Evolutionary conservation across 169 alveolate genomes (phyloP), one percentile per base, ranked within the genome.

Genomic region (Plasmodium gonderi): DNA sequence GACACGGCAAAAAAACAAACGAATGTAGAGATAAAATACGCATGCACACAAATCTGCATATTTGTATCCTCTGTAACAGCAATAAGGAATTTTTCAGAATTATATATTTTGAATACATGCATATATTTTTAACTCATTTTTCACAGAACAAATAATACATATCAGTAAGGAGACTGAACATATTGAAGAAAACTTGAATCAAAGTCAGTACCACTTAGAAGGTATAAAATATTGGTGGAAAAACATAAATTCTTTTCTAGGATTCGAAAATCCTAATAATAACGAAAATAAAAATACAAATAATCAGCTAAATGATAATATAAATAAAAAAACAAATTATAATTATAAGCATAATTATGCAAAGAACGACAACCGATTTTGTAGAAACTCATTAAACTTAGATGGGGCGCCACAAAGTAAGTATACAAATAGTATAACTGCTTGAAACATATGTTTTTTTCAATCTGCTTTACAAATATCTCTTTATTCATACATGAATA

Each of bases 141-240:
- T n/a, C 60, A 45, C 80, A 85, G 92, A 85, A 74, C 92, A 85
- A 75, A 85, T 85, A 85, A 85, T 67, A 85, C 92, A 85, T 42
- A 85, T 85, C 44, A 74, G 67, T 74, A 75, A 85, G 20, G 92
- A 85, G 68, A 75, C 92, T 29, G 92, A 85, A 36, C 20, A 54
- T 45, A 85, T 85, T 74, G 65, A 75, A 44, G 92, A 85, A 51
- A 85, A 76, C 33, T 51, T 85, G 47, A 85, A 85, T 26, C 85
- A 85, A 85, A 85, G 87, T 54, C 87, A 85, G 45, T 85, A 85
- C 67, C 92, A 85, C 49, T 85, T 85, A 77, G 83, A 85, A 38
- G 92, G 92, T 20, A 85, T 85, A 85, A 85, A 85, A 72, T 74
- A 75, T 65, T 85, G 92, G 92, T 85, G 92, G 92, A 85, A 74